phyloP scores from a whole-genome alignment of 352 stramenopile species.

The Phytopythium ostracodes region DNA sequence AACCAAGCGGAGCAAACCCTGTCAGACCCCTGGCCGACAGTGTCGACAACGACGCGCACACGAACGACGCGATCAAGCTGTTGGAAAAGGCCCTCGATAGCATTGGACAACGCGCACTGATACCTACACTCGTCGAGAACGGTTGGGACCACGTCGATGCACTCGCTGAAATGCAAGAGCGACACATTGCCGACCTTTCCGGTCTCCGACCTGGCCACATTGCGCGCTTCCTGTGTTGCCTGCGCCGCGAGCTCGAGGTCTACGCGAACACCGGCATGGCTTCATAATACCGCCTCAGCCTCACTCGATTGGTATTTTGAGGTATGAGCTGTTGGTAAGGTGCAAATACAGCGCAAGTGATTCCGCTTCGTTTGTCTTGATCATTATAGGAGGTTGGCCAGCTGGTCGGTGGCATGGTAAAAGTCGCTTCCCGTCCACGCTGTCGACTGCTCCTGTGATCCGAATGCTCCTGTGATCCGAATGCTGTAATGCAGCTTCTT shows the following conservation, averaged over 20 bases:
- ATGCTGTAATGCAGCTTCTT: background rate
- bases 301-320: too few species aligned
- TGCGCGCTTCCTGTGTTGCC: constrained; percentile 8
- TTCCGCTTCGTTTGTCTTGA: too few species aligned
- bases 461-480: too few species aligned
- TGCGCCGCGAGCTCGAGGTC: background rate
- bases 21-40: background rate
- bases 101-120: constrained; percentile 13
- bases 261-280: too few species aligned
- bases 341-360: too few species aligned
- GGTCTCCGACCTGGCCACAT: constrained; percentile 11
- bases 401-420: too few species aligned
- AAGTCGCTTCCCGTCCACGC: background rate
- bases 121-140: constrained; percentile 9
- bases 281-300: too few species aligned
- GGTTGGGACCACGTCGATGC: constrained; percentile 25
- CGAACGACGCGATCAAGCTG: background rate
- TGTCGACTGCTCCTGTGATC: too few species aligned
- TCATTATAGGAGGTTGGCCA: too few species aligned
- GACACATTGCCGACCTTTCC: constrained; percentile 6
- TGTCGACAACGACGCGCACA: too few species aligned
- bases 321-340: too few species aligned
- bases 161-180: constrained; percentile 16
- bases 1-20: background rate
- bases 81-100: constrained; percentile 9